Evolutionary conservation across 2,329 filamentous ascomycete species (phyloP), one percentile per base, ranked within the genome.

Genomic region (Nemania sp.): DNA sequence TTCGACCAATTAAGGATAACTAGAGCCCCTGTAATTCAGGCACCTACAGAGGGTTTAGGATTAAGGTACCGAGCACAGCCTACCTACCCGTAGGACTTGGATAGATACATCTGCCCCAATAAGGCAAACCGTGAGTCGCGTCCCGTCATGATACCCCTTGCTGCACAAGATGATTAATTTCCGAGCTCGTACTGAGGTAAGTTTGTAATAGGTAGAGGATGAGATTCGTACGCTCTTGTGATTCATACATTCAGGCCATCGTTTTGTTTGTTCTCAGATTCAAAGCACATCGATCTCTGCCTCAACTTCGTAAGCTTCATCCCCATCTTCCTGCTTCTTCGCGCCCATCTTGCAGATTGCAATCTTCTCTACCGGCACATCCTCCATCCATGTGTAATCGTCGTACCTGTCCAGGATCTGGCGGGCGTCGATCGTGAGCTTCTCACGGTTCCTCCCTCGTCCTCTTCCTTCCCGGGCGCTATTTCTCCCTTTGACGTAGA

Each of bases 271-370:
- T 41, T n/a, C n/a, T 35, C 15, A 29, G 43, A 22, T 27, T 70
- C 20, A 73, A 41, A 38, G 43, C 20, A 77, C 20, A 58, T 77
- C 76, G 41, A 86, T 80, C 74, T 87, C 84, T 4, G 82, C 85
- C 71, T 82, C 87, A 8, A 86, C 84, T 70, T 86, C 85, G 67
- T 89, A 89, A 13, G 78, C 84, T 70, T 82, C 83, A 62, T 87
- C 85, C 10, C 85, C 86, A 1, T 85, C 81, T 7, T 86, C 82
- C 29, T 88, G 81, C 73, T 87, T 89, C 83, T 90, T 92, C 10
- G 93, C 93, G 0, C 94, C 93, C 94, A 98, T 97, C 76, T 88
- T 89, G 77, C 93, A 98, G 43, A 98, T 90, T 56, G 90, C 89
- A 47, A 98, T 80, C 66, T 84, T 87, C 64, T 93, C 88, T n/a